Evolutionary conservation across 116 monocot species (phyloP).

Genomic region (Zostera marina): DNA sequence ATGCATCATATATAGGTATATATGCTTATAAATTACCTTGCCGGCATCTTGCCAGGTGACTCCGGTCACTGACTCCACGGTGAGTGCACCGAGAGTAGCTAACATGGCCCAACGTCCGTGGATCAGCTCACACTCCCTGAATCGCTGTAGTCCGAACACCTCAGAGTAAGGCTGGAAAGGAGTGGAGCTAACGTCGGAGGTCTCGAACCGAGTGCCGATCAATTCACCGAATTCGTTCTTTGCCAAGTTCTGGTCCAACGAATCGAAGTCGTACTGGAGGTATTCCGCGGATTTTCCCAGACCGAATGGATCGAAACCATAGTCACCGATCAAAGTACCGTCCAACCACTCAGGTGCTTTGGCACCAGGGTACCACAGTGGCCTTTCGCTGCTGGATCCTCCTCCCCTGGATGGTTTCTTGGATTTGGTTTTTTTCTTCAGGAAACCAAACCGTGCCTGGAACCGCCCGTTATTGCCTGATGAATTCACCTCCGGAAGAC

Average conservation of each 20-base stretch:
- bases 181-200: constrained; percentile 74
- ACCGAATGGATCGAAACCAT: constrained; percentile 93
- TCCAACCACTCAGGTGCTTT: constrained; percentile 81
- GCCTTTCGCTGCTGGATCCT: constrained; percentile 31
- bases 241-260: constrained; percentile 94
- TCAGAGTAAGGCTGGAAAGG: constrained; percentile 89
- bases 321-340: constrained; percentile 74
- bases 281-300: constrained; percentile 96
- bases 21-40: constrained; percentile 33
- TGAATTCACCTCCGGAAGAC: constrained; percentile 11
- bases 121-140: constrained; percentile 97
- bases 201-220: constrained; percentile 80
- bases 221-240: constrained; percentile 59
- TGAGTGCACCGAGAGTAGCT: constrained; percentile 79
- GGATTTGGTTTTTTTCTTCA: constrained; percentile 19
- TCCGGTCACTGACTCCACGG: constrained; percentile 90
- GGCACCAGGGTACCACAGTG: constrained; percentile 93
- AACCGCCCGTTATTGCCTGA: not conserved
- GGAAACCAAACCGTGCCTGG: constrained; percentile 19
- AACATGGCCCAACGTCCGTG: constrained; percentile 99
- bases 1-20: too few relatives aligned
- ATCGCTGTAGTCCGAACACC: constrained; percentile 93
- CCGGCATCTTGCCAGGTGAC: constrained; percentile 99
- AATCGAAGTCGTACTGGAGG: constrained; percentile 85
- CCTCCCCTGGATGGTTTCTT: constrained; percentile 26